A percentile compares a stretch with the other conserved stretches of the same genome.
These are phyloP conservation scores for Takashimella koratensis DNA, from an alignment of 1,284 basidiomycete genomes.

Conservation along the genomic window DNA sequence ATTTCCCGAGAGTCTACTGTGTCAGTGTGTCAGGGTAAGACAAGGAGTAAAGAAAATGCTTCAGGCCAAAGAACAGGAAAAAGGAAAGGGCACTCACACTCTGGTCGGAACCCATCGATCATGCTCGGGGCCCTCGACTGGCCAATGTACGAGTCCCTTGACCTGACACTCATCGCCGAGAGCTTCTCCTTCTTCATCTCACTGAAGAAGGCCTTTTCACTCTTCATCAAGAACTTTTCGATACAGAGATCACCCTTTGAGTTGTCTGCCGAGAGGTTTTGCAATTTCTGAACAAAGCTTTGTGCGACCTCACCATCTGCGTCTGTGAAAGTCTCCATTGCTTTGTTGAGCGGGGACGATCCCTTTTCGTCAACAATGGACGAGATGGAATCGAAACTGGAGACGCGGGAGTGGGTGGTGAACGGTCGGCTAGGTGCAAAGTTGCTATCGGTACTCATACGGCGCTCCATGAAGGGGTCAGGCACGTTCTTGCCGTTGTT, in stretches of 20 bases:
- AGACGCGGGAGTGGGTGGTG: constrained; percentile 69
- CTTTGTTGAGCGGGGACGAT: constrained; percentile 81
- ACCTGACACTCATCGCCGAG: constrained; percentile 50
- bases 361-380: constrained; percentile 83
- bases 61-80: too few species aligned
- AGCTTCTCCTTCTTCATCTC: constrained; percentile 77
- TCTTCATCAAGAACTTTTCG: constrained; percentile 82
- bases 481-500: constrained; percentile 60
- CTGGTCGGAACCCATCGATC: constrained; percentile 66
- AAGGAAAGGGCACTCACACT: constrained; percentile 55
- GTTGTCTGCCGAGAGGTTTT: constrained; percentile 72
- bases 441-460: constrained; percentile 35
- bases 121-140: constrained; percentile 54
- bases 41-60: constrained; percentile 6
- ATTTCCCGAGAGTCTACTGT: constrained; percentile 23
- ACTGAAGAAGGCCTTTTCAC: constrained; percentile 87
- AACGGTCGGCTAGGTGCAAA: constrained; percentile 65
- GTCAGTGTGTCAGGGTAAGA: constrained; percentile 6
- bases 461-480: constrained; percentile 73
- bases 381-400: constrained; percentile 80
- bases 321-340: constrained; percentile 89
- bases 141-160: constrained; percentile 63
- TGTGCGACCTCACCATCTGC: constrained; percentile 83
- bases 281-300: constrained; percentile 80
- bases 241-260: constrained; percentile 87